Evolutionary conservation across 441 rosid species (phyloP), one percentile per base, ranked within the genome.

Genomic region (Sinapis alba): DNA sequence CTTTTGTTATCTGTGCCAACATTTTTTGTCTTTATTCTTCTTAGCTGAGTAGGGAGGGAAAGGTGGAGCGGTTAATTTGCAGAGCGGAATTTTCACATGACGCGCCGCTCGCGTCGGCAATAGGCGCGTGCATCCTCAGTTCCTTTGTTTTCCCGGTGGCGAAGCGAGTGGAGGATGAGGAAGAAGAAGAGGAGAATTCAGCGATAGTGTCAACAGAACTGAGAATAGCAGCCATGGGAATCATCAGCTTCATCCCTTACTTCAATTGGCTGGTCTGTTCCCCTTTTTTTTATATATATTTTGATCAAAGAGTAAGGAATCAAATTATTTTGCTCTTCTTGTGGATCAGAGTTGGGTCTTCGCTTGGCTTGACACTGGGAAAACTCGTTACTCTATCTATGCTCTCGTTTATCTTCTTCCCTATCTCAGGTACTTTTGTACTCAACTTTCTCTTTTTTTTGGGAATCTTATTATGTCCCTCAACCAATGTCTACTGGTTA

Each of bases 321-420:
- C 21, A 26, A 59, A 71, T 20, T 1, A 9, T 32, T 30, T 0
- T 30, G 36, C 36, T 7, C 26, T 12, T 6, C 2, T 19, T 38
- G 26, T 21, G 50, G 23, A 13, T 30, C 76, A 95, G 99, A 84
- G 98, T 82, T 95, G 99, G 99, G 86, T 95, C 26, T 95, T 95
- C 78, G 99, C 99, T 16, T 93, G 98, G 95, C 94, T 93, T 80
- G 99, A 95, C 77, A 89, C 98, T 0, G 95, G 95, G 57, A 90
- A 84, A 69, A 83, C 97, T 36, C 92, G 94, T 9, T 95, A 93
- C 71, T 92, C 91, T 28, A 77, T 88, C 16, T 93, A 89, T 69
- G 82, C 99, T 21, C 73, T 90, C 62, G 92, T 84, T 0, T 95
- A 95, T 83, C 81, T 95, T 83, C 87, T 87, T 80, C 98, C 99